A percentile compares a stretch with the other conserved stretches of the same genome.
Conservation (phyloP, 2,329 filamentous ascomycete species). For the Hypocrella siamensis region DNA sequence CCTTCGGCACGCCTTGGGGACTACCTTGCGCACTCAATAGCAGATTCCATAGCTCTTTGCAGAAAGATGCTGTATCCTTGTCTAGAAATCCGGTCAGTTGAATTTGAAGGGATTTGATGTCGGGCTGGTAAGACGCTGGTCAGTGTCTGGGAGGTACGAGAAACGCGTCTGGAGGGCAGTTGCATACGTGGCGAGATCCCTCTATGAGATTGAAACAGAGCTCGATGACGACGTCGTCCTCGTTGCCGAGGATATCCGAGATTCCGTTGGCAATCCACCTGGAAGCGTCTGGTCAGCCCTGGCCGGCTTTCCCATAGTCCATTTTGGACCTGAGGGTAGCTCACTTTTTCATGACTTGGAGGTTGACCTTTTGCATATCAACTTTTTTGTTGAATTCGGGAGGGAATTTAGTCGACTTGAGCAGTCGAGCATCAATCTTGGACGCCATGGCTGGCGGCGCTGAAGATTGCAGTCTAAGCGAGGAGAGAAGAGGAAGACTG, state of each 20-base stretch:
- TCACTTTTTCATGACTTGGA: conserved; percentile 95
- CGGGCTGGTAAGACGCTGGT: conserved; percentile 45
- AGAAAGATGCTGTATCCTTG: conserved; percentile 77
- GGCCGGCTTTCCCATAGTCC: neutral
- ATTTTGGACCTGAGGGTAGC: conserved; percentile 15
- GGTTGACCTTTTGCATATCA: conserved; percentile 92
- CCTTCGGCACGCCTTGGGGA: conserved; percentile 82
- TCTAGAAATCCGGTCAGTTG: conserved; percentile 90
- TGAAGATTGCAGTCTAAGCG: neutral
- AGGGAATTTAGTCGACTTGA: conserved; percentile 87
- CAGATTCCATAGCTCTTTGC: conserved; percentile 85
- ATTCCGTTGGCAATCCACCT: conserved; percentile 93
- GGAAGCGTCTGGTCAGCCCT: conserved; percentile 6
- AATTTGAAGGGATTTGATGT: conserved; percentile 91
- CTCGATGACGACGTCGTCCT: conserved; percentile 93
- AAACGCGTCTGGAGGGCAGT: neutral
- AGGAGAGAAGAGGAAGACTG: neutral
- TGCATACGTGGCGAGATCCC: conserved; percentile 50
- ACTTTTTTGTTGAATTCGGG: conserved; percentile 90
- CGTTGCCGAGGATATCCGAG: conserved; percentile 72
- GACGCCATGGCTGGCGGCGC: conserved; percentile 47
- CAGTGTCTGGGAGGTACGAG: conserved; percentile 16
- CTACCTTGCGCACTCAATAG: conserved; percentile 80
- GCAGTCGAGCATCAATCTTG: conserved; percentile 74
- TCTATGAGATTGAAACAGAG: conserved; percentile 59